Base-by-base conservation (phyloP, 164 flowering plant species). In the Piper longum region DNA sequence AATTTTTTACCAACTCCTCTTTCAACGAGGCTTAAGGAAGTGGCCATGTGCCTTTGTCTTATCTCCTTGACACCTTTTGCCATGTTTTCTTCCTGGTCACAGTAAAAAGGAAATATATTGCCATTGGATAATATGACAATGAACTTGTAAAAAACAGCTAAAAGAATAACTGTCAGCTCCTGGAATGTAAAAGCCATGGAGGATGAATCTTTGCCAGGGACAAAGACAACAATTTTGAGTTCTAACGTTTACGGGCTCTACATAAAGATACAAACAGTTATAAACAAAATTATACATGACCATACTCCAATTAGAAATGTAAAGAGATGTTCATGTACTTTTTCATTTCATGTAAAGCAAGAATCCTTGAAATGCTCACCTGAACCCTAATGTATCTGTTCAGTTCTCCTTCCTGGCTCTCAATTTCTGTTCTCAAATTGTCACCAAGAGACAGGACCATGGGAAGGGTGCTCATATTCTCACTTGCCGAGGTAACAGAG, bases 401-500 rank as follows among this genome's bases (percentile, higher is more conserved):
- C 66, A 87, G 71, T 66, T 87, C 95, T 70, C 82, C 87, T 63
- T 75, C 80, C 71, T 90, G 95, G 63, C 86, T 73, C 65, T 81
- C 83, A 48, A 84, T 76, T 72, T 87, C 95, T 44, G 74, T 70
- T 69, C 75, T 78, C 48, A 82, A 62, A 75, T 69, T 81, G 51
- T 81, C 83, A 48, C 83, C 81, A 14, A 83, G 80, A 44, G 89
- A 77, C 59, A 73, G 61, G 19, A 81, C 66, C 60, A 78, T 70
- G 18, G 92, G 79, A 17, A 76, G 81, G n/a, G 83, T 66, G 8
- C 76, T 70, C 81, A 81, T 79, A 70, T 82, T 79, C 67, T 81
- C 89, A 74, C 87, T 81, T n/a, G 87, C 85, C 59, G 90, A 77
- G 56, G 90, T 80, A 19, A 86, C 80, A 43, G 90, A 76, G 18